These are phyloP conservation scores for Leccinum boreale DNA, from an alignment of 768 basidiomycete species.

Conservation along the genomic window DNA sequence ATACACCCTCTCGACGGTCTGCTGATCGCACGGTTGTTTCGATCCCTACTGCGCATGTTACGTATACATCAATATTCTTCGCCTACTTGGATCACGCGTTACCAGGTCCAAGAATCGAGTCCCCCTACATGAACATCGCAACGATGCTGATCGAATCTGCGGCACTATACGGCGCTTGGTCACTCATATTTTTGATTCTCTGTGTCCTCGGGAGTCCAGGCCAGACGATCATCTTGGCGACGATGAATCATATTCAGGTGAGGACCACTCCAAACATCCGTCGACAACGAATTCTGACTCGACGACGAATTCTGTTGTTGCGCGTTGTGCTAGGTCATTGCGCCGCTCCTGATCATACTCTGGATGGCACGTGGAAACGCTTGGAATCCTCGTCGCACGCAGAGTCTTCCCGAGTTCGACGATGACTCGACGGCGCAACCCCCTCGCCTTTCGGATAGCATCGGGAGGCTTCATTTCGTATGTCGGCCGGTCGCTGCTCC, in stretches of 20 bases:
- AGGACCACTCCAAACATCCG: background rate
- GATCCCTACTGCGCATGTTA: background rate
- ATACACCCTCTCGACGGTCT: background rate
- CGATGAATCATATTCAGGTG: conserved; percentile 24
- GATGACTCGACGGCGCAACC: background rate
- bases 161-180: conserved; percentile 23
- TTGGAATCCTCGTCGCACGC: conserved; percentile 6
- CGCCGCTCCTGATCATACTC: conserved; percentile 26
- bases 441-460: background rate
- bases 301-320: background rate
- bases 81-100: background rate
- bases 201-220: conserved; percentile 12
- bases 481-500: conserved; percentile 1
- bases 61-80: background rate
- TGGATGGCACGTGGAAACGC: conserved; percentile 21
- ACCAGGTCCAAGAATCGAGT: conserved; percentile 11
- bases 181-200: conserved; percentile 21
- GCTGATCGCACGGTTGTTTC: background rate
- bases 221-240: conserved; percentile 22
- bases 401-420: background rate
- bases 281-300: background rate
- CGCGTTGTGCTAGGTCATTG: conserved; percentile 17
- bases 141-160: conserved; percentile 25
- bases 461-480: conserved; percentile 6
- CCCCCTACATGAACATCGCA: conserved; percentile 24